Percentiles rank a stretch among this genome's conserved stretches.
phyloP scores from a whole-genome alignment of 2,329 filamentous ascomycete species.

The Colletotrichum chlorophyti region DNA sequence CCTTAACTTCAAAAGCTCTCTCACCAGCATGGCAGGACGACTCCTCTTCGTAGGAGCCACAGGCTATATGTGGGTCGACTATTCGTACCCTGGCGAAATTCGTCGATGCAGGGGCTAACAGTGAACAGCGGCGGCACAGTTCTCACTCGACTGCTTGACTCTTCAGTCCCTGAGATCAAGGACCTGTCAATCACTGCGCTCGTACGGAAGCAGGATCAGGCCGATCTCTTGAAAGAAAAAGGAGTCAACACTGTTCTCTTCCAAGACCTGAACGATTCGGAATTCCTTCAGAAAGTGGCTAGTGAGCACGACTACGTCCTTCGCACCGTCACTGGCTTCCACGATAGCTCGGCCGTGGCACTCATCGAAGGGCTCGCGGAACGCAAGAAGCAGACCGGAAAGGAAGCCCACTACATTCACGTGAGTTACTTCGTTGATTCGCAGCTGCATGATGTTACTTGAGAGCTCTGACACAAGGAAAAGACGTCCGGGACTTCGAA shows the following conservation, averaged over 20 bases:
- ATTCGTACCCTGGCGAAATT: too few relatives aligned
- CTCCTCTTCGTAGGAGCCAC: constrained; percentile 37
- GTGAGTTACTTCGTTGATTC: too few relatives aligned
- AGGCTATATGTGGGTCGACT: constrained; percentile 36
- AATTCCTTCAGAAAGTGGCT: constrained; percentile 30
- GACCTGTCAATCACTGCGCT: constrained; percentile 31
- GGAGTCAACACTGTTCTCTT: constrained; percentile 22
- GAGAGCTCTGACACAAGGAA: not conserved
- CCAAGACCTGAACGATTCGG: constrained; percentile 31
- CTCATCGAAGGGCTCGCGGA: constrained; percentile 49
- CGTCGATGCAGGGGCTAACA: not conserved
- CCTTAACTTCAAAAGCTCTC: too few relatives aligned
- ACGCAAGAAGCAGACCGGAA: constrained; percentile 41
- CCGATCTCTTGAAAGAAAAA: constrained; percentile 29
- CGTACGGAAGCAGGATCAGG: constrained; percentile 37
- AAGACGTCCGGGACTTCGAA: constrained; percentile 51
- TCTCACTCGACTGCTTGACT: constrained; percentile 32
- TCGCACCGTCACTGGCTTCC: constrained; percentile 47
- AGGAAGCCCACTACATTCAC: constrained; percentile 47
- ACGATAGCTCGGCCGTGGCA: constrained; percentile 44
- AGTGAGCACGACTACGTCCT: constrained; percentile 46
- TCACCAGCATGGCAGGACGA: not conserved
- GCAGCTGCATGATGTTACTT: too few relatives aligned
- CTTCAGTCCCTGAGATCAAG: constrained; percentile 30
- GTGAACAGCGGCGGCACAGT: constrained; percentile 35